Conservation (phyloP, 2,329 filamentous ascomycete genomes). For the Beauveria sp. region DNA sequence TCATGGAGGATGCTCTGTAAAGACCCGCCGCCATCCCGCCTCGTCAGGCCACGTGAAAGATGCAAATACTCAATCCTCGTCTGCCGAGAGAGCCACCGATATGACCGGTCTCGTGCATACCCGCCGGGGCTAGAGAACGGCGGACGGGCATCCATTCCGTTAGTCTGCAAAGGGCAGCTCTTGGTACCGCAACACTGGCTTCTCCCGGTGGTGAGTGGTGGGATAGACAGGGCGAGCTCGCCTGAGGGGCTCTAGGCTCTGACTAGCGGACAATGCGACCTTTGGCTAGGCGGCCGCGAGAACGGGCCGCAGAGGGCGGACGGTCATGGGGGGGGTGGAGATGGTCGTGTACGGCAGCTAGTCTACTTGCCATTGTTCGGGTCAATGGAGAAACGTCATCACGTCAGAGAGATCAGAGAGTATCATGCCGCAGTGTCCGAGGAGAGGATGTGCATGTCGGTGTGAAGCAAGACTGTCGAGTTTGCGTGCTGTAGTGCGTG, state of each 20-base stretch:
- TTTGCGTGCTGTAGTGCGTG: neutral
- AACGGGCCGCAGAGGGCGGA: slow-evolving; percentile 21
- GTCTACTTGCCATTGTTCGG: neutral
- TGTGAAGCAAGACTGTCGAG: neutral
- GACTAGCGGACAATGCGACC: neutral
- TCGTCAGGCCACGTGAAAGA: neutral
- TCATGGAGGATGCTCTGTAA: too few relatives aligned
- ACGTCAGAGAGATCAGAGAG: too few relatives aligned
- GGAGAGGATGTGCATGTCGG: neutral
- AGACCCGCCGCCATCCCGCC: neutral
- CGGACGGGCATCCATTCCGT: neutral
- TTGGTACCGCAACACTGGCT: neutral
- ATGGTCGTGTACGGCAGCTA: neutral
- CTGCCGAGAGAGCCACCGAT: neutral
- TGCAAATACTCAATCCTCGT: neutral
- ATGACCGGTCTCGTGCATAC: slow-evolving; percentile 10
- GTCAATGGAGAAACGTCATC: neutral
- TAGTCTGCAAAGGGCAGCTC: neutral
- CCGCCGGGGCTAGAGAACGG: slow-evolving; percentile 12
- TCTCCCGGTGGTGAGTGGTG: neutral
- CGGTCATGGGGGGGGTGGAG: slow-evolving; percentile 11
- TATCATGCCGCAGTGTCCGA: neutral
- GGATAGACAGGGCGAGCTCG: neutral
- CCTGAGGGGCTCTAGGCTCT: neutral
- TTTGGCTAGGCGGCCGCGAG: slow-evolving; percentile 16